Percentiles rank a stretch among this genome's conserved stretches.
These are phyloP conservation scores for Pestalotiopsis sp. DNA, from an alignment of 2,329 filamentous ascomycete species.

Conservation along the genomic window DNA sequence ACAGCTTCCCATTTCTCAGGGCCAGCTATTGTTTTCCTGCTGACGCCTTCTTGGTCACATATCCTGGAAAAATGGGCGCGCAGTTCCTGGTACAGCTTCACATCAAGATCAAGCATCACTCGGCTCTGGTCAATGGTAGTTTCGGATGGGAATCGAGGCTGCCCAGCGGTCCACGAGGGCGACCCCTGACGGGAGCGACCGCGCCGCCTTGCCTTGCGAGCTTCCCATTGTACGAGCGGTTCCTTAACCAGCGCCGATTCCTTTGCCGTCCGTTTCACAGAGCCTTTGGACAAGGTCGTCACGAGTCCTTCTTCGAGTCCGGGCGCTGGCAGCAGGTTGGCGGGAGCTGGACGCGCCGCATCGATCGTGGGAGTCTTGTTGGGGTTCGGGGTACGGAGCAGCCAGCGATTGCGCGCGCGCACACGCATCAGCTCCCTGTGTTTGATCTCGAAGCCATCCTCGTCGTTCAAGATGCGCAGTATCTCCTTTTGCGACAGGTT, in stretches of 20 bases:
- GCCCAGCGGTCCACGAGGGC: slow-evolving; percentile 67
- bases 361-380: slow-evolving; percentile 30
- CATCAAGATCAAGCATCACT: slow-evolving; percentile 65
- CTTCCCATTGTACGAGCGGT: slow-evolving; percentile 62
- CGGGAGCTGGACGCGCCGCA: not conserved
- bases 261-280: slow-evolving; percentile 55
- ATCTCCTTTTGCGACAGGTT: slow-evolving; percentile 76
- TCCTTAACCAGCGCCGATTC: slow-evolving; percentile 57
- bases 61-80: slow-evolving; percentile 70
- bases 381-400: slow-evolving; percentile 63
- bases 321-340: not conserved
- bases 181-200: slow-evolving; percentile 69
- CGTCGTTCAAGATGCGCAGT: slow-evolving; percentile 67
- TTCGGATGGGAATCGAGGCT: slow-evolving; percentile 78
- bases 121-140: slow-evolving; percentile 82
- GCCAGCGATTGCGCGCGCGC: slow-evolving; percentile 68
- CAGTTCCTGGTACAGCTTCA: slow-evolving; percentile 62
- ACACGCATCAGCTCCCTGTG: slow-evolving; percentile 71
- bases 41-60: slow-evolving; percentile 66
- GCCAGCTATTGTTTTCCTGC: slow-evolving; percentile 76
- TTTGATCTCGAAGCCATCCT: slow-evolving; percentile 72
- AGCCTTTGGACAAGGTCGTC: slow-evolving; percentile 24
- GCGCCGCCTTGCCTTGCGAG: slow-evolving; percentile 67
- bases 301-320: not conserved
- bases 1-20: slow-evolving; percentile 72